A percentile compares a stretch with the other conserved stretches of the same genome.
phyloP scores from a whole-genome alignment of 2,329 filamentous ascomycete species.

The Penicillium sclerotiorum region DNA sequence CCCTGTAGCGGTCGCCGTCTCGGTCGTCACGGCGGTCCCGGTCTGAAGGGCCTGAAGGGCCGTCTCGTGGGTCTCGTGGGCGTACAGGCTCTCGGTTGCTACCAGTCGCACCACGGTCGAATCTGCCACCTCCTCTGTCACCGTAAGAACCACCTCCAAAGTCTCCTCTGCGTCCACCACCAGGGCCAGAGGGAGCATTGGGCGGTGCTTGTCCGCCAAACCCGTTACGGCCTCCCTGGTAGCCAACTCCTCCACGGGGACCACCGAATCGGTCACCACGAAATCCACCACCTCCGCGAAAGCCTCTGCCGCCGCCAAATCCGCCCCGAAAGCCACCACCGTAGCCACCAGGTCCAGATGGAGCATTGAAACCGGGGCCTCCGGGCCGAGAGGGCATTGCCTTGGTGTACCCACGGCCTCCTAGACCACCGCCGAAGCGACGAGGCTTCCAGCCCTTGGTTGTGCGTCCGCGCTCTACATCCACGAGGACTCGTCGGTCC shows the following conservation, averaged over 20 bases:
- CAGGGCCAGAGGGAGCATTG: slow-evolving; percentile 56
- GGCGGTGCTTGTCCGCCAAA: slow-evolving; percentile 53
- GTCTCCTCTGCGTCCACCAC: slow-evolving; percentile 57
- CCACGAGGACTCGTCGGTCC: slow-evolving; percentile 87
- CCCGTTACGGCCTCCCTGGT: slow-evolving; percentile 59
- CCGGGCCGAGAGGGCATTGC: slow-evolving; percentile 60
- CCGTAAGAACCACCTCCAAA: slow-evolving; percentile 52
- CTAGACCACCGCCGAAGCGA: slow-evolving; percentile 87
- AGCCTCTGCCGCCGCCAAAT: slow-evolving; percentile 50
- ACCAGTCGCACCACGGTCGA: slow-evolving; percentile 63
- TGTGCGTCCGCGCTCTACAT: slow-evolving; percentile 93
- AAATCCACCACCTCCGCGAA: slow-evolving; percentile 29
- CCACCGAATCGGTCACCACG: slow-evolving; percentile 41
- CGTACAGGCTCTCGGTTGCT: slow-evolving; percentile 85
- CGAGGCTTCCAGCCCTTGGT: slow-evolving; percentile 92
- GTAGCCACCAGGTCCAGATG: slow-evolving; percentile 49
- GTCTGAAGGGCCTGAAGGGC: slow-evolving; percentile 55
- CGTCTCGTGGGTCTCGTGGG: slow-evolving; percentile 58
- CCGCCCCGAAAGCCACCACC: slow-evolving; percentile 57
- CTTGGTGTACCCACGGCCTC: slow-evolving; percentile 91
- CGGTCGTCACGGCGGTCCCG: slow-evolving; percentile 50
- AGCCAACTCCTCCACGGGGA: slow-evolving; percentile 56
- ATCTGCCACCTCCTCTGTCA: slow-evolving; percentile 45
- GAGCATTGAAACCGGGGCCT: slow-evolving; percentile 46
- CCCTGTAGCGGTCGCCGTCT: slow-evolving; percentile 50